These are phyloP conservation scores for Fraxinus greggii DNA, from an alignment of 305 asterid species.

Conservation along the genomic window DNA sequence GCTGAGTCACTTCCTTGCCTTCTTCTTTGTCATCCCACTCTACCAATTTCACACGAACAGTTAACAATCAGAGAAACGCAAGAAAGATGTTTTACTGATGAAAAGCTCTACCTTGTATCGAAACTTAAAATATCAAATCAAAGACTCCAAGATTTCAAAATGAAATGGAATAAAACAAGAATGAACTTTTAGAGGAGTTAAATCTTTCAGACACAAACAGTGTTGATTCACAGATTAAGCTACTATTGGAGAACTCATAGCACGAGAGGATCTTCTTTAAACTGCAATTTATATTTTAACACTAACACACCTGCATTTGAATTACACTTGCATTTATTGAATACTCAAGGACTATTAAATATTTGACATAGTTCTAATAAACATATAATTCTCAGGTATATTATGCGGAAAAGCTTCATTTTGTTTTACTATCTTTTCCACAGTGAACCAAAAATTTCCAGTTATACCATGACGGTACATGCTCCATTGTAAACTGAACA, in stretches of 20 bases:
- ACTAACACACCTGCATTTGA: not conserved
- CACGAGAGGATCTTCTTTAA: not conserved
- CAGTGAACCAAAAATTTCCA: not conserved
- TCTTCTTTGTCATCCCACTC: conserved; percentile 78
- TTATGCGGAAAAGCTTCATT: not conserved
- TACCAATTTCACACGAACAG: conserved; percentile 23
- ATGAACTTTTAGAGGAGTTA: not conserved
- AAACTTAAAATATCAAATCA: not conserved
- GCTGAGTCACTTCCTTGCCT: conserved; percentile 76
- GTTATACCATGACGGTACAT: not conserved
- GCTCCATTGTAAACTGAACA: not conserved
- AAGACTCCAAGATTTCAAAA: not conserved
- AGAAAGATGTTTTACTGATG: not conserved
- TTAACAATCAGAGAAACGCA: not conserved
- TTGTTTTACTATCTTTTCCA: not conserved
- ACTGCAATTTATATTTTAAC: not conserved
- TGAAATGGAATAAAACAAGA: not conserved
- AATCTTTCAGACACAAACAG: not conserved
- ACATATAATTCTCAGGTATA: not conserved
- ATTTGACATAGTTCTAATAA: not conserved
- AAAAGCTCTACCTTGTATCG: not conserved
- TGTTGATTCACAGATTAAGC: not conserved
- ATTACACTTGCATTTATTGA: not conserved
- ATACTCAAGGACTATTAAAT: not conserved
- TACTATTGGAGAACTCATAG: not conserved